Evolutionary conservation across 1,139 yeast species (phyloP).

Genomic region (Saccharomyces hybrid): DNA sequence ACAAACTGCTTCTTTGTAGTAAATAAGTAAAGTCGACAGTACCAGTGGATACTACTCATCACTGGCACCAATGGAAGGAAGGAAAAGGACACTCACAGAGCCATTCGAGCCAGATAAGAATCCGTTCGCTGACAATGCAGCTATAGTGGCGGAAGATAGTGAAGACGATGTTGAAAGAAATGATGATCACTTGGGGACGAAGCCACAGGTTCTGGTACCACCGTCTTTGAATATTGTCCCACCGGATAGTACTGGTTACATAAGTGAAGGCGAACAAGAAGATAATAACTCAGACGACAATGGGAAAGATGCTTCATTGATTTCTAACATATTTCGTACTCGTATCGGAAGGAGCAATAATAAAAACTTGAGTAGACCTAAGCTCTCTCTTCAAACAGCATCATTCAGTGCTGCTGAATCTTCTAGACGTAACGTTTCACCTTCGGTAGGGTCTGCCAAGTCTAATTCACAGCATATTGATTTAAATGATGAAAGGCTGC

Average conservation of each 20-base stretch:
- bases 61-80: not conserved
- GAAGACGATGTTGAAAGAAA: not conserved
- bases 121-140: not conserved
- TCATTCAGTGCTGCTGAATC: constrained; percentile 9
- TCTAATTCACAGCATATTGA: not conserved
- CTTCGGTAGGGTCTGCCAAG: constrained; percentile 7
- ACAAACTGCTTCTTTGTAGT: not conserved
- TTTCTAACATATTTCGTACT: constrained; percentile 15
- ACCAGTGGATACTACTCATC: not conserved
- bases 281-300: not conserved
- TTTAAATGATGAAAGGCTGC: constrained; percentile 4
- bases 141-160: not conserved
- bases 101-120: constrained; percentile 4
- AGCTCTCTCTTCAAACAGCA: constrained; percentile 15
- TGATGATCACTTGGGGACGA: not conserved
- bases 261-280: constrained; percentile 4
- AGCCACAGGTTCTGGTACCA: not conserved
- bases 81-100: constrained; percentile 5
- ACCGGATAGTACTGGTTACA: constrained; percentile 2
- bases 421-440: constrained; percentile 3
- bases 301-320: constrained; percentile 8
- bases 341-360: constrained; percentile 4
- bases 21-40: not conserved
- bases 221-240: constrained; percentile 5
- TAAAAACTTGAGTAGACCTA: constrained; percentile 10